Evolutionary conservation across 352 stramenopile genomes (phyloP).

Genomic region (Globisporangium paddicum): DNA sequence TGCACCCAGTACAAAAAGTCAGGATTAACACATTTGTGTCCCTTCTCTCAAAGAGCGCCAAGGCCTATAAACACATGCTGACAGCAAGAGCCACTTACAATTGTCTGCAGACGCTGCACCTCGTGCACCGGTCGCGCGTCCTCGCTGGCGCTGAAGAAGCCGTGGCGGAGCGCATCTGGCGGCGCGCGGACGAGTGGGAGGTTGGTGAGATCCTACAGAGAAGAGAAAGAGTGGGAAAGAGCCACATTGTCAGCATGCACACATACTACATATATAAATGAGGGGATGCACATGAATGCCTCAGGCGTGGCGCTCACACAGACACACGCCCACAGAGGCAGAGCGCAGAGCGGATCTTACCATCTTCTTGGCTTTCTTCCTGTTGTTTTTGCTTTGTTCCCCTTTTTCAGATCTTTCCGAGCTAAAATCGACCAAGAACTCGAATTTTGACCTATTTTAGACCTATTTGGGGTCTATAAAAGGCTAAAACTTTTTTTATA

Average conservation of each 20-base stretch:
- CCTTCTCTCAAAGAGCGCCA: background rate
- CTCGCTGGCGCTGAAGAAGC: constrained; percentile 81
- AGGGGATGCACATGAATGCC: background rate
- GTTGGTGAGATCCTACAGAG: constrained; percentile 52
- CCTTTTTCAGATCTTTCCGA: constrained; percentile 1
- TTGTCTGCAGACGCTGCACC: constrained; percentile 79
- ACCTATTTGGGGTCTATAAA: background rate
- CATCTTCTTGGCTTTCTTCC: constrained; percentile 6
- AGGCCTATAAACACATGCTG: too few relatives aligned
- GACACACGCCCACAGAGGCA: background rate
- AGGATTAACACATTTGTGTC: too few relatives aligned
- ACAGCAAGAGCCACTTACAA: constrained; percentile 23
- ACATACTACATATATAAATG: background rate
- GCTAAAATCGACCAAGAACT: background rate
- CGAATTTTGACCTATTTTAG: background rate
- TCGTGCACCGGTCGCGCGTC: constrained; percentile 79
- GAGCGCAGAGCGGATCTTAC: background rate
- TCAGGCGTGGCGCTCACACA: background rate
- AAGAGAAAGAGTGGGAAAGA: background rate
- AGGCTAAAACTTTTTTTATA: background rate
- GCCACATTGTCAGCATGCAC: background rate
- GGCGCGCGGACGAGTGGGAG: constrained; percentile 80
- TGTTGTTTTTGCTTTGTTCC: constrained; percentile 8
- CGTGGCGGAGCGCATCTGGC: constrained; percentile 73
- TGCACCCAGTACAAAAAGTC: background rate